Evolutionary conservation across 2,329 filamentous ascomycete species (phyloP).

Genomic region (Didymella glomerata): DNA sequence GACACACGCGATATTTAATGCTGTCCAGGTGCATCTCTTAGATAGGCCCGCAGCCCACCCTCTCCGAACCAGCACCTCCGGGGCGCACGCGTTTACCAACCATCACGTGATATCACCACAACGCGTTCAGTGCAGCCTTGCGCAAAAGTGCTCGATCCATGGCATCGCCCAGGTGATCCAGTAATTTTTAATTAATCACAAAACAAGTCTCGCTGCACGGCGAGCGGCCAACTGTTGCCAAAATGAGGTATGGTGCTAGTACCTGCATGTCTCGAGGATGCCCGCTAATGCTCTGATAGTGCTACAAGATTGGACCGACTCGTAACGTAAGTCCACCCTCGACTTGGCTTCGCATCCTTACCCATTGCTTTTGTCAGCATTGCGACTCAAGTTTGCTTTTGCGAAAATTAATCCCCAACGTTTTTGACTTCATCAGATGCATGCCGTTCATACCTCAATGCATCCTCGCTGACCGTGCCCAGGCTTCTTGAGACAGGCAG

Average conservation of each 20-base stretch:
- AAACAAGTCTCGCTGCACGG: constrained; percentile 19
- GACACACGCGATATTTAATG: constrained; percentile 37
- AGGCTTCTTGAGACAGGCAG: constrained; percentile 97
- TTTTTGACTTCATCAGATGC: background rate
- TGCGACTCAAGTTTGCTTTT: background rate
- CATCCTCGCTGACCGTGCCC: constrained; percentile 41
- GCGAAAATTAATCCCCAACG: no score
- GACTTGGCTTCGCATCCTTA: constrained; percentile 11
- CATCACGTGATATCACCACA: constrained; percentile 35
- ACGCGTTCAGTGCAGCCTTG: constrained; percentile 17
- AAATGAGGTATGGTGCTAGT: constrained; percentile 43
- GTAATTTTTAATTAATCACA: constrained; percentile 40
- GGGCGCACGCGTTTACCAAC: constrained; percentile 36
- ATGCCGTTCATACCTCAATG: background rate
- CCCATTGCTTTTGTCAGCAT: constrained; percentile 1
- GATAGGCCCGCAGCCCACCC: constrained; percentile 44
- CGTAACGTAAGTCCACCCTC: constrained; percentile 47
- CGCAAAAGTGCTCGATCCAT: constrained; percentile 29
- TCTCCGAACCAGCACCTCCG: constrained; percentile 41
- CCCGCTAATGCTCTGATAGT: constrained; percentile 48
- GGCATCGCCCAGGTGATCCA: constrained; percentile 31
- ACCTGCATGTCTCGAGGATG: constrained; percentile 36
- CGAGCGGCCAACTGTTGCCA: constrained; percentile 24
- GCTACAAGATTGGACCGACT: constrained; percentile 51
- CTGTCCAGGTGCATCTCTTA: constrained; percentile 34